phyloP scores from a whole-genome alignment of 345 rosid genomes.

The Eucalyptus curtisii region DNA sequence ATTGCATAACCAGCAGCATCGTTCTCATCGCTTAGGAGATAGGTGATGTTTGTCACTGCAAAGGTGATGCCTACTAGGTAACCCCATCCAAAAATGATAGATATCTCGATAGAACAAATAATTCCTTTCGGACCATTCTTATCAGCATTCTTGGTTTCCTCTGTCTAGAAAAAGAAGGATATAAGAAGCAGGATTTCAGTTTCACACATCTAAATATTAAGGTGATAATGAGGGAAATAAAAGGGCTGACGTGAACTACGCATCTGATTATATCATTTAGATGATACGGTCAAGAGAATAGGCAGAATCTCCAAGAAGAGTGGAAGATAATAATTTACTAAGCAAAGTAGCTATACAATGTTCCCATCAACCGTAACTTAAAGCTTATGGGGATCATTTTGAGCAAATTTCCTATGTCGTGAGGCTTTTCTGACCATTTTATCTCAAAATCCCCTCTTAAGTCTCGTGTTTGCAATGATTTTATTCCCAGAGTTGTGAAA shows the following conservation, averaged over 20 bases:
- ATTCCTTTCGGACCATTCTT: conserved; percentile 85
- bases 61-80: conserved; percentile 86
- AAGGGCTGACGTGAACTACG: not conserved
- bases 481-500: not conserved
- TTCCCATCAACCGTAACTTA: not conserved
- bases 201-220: not conserved
- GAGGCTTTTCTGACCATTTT: not conserved
- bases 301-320: not conserved
- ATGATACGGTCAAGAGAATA: not conserved
- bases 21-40: conserved; percentile 56
- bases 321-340: not conserved
- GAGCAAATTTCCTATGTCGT: not conserved
- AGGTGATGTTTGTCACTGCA: conserved; percentile 72
- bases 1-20: conserved; percentile 91
- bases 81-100: conserved; percentile 89
- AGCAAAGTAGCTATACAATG: not conserved
- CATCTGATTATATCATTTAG: not conserved
- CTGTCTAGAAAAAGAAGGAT: conserved; percentile 43
- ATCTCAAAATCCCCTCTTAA: not conserved
- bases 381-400: not conserved
- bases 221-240: not conserved
- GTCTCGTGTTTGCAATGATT: not conserved
- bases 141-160: conserved; percentile 90
- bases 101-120: conserved; percentile 77
- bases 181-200: not conserved